Conservation (phyloP, 2,329 filamentous ascomycete genomes). For the Trichoderma sp. region DNA sequence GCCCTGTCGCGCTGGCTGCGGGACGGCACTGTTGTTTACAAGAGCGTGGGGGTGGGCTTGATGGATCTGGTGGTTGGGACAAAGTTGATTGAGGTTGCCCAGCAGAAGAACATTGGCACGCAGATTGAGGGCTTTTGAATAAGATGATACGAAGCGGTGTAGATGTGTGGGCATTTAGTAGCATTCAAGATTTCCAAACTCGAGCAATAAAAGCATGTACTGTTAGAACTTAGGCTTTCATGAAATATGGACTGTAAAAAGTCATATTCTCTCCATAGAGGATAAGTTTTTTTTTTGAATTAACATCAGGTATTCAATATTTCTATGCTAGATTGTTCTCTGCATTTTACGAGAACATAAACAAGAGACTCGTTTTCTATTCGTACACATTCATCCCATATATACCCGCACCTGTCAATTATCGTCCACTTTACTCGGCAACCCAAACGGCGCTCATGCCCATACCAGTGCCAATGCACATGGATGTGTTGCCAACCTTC, state of each 20-base stretch:
- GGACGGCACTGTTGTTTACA: constrained; percentile 67
- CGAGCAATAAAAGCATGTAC: neutral
- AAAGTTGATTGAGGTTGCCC: constrained; percentile 58
- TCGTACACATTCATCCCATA: constrained; percentile 8
- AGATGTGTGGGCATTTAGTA: neutral
- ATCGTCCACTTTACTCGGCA: constrained; percentile 61
- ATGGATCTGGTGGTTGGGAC: constrained; percentile 67
- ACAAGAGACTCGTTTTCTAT: neutral
- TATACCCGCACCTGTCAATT: neutral
- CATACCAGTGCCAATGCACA: constrained; percentile 98
- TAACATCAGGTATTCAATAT: neutral
- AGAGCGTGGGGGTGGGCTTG: constrained; percentile 65
- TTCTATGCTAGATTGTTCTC: neutral
- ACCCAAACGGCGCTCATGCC: constrained; percentile 98
- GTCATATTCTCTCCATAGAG: neutral
- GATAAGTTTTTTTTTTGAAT: neutral
- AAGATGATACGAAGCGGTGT: neutral
- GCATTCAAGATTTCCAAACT: neutral
- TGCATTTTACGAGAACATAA: neutral
- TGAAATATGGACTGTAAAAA: neutral
- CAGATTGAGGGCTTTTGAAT: constrained; percentile 41
- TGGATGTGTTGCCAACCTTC: constrained; percentile 88
- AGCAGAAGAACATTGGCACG: constrained; percentile 55
- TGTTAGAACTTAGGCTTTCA: neutral
- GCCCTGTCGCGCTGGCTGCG: constrained; percentile 58